phyloP scores from a whole-genome alignment of 2,329 filamentous ascomycete species.

The Orbilia brochopaga region DNA sequence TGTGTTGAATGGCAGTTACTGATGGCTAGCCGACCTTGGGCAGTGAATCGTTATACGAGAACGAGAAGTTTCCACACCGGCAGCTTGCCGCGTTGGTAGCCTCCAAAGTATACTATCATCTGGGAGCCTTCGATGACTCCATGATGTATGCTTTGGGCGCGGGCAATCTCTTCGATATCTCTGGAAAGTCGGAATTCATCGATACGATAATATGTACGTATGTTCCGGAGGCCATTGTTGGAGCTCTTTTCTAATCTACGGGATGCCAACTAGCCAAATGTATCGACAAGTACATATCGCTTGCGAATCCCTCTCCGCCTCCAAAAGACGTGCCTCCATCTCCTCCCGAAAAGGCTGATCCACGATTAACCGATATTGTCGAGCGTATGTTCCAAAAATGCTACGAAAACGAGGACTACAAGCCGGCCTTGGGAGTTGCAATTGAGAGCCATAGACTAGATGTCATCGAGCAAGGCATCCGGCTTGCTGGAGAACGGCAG shows the following conservation, averaged over 20 bases:
- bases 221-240: background rate
- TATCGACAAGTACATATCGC: constrained; percentile 93
- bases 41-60: constrained; percentile 96
- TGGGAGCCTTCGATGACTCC: constrained; percentile 98
- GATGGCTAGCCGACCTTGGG: constrained; percentile 15
- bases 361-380: constrained; percentile 74
- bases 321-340: constrained; percentile 44
- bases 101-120: constrained; percentile 97
- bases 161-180: constrained; percentile 91
- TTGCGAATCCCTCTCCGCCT: constrained; percentile 60
- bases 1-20: constrained; percentile 22
- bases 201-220: constrained; percentile 88
- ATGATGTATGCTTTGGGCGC: constrained; percentile 97
- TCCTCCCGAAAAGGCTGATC: constrained; percentile 52
- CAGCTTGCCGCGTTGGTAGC: constrained; percentile 92
- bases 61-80: constrained; percentile 90
- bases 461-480: constrained; percentile 82
- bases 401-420: constrained; percentile 82
- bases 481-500: constrained; percentile 79
- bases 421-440: constrained; percentile 94
- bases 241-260: constrained; percentile 27
- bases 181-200: constrained; percentile 91
- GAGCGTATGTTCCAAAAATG: constrained; percentile 90
- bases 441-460: constrained; percentile 92
- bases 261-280: constrained; percentile 71